Base-by-base conservation (phyloP, 495 filamentous ascomycete species). In the Parmelia sp. region DNA sequence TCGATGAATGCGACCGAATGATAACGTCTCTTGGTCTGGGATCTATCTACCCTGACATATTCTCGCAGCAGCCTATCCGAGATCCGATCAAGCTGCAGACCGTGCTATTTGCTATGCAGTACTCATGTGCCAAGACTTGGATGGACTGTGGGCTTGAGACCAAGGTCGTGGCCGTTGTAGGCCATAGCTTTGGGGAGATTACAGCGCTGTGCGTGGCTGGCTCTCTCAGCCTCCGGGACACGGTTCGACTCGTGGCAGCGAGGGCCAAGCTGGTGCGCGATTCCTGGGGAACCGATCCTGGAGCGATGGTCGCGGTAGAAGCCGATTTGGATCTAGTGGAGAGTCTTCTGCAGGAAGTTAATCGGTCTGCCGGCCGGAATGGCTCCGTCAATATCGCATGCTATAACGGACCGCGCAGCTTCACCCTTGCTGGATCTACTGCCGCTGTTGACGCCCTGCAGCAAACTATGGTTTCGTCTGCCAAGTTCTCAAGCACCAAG, bases 321-420 rank as follows among this genome's bases (percentile, higher is more conserved):
- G 42, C 42, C 4, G 42, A 45, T 45, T 19, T 45, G 15, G 21
- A 45, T 2, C 2, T 3, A 3, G 42, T 45, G 42, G 11, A 40
- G 37, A 40, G 11, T 9, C 37, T 40, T 7, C 11, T 40, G 37
- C 11, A 7, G 47, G 59, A 61, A 31, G 31, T 31, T 10, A 61
- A 61, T 45, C 58, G 31, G 17, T 19, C 36, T 6, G 15, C 58
- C 39, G n/a, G 53, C 53, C 53, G 53, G 53, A 51, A 60, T 51
- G 45, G 61, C 29, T 57, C 63, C 21, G 65, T 40, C 42, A 49
- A 35, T 35, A 65, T 67, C 53, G 65, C 61, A 60, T 66, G 63
- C 65, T 67, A 67, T 60, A 67, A 67, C 45, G 65, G 65, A 23
- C 62, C 65, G 36, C 47, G 63, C 21, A 67, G 65, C 53, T 67